Base-by-base conservation (phyloP, 768 basidiomycete genomes). In the Leccinum fibrillosum region DNA sequence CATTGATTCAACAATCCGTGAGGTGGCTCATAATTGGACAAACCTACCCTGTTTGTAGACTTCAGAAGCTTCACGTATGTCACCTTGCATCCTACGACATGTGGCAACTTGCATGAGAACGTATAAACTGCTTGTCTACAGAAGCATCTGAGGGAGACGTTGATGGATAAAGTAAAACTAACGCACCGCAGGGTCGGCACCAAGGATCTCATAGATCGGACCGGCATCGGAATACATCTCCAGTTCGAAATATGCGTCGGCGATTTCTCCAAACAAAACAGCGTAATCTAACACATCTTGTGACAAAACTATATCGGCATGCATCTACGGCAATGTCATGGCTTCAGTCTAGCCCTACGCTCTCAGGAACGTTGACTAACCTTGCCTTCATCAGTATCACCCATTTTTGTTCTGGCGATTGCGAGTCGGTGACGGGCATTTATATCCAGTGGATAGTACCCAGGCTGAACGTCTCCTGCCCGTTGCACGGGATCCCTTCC, bases 371-470 rank as follows among this genome's bases (percentile, higher is more conserved):
- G 50, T 54, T 35, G n/a, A 57, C 59, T 1, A 8, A 94, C 94
- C 79, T 86, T 86, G 12, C 90, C 94, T 68, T 97, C 93, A 8
- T 86, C 86, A 12, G 83, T 66, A 56, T 94, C 85, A 0, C 90
- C 89, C 75, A 90, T 80, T 70, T 85, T 89, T 23, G 97, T 82
- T 58, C 96, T 79, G 3, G 91, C 84, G 12, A 97, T 78, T 0
- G 92, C 92, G 2, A 98, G 75, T 28, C 94, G 80, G 71, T 94
- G 89, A 53, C 96, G 76, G 2, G 94, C 82, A 61, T 91, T 90
- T 78, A 69, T 54, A 13, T 69, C 68, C 17, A 69, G 39, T 10
- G 62, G 65, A 42, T 69, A 69, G 53, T 77, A 78, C 25, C 86
- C 89, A 2, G 82, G 79, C 48, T 79, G 79, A 6, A 85, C 70